Base-by-base conservation (phyloP, 352 stramenopile species). In the Pythium chondricola region DNA sequence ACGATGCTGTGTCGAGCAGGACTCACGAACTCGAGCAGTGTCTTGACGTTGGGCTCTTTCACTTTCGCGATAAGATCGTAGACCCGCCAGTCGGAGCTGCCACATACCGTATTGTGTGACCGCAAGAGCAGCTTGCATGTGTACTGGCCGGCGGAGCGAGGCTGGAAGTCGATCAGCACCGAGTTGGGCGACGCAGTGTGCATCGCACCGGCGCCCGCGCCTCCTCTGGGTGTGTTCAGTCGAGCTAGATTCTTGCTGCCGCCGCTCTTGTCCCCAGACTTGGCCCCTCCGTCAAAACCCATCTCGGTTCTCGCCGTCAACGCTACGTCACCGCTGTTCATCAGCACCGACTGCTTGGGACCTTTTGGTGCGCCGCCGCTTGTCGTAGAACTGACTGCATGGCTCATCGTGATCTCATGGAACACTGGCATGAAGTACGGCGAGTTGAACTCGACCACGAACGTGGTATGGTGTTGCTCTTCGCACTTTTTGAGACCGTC, bases 1-100 rank as follows among this genome's bases (percentile, higher is more conserved):
- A 85, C 65, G 36, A 97, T 95, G 18, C 52, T 89, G 55, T 96
- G 84, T 0, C 90, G 55, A 6, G 91, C 88, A 2, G 88, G 90
- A 0, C 84, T 80, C 3, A 74, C 76, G 43, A 97, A 97, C 29
- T 96, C 86, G 10, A 97, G 61, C 17, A 81, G 67, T 5, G 84
- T 93, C 61, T 79, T 88, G 9, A 96, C 66, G 17, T 80, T 85
- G 9, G 83, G 84, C 31, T 93, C 86, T 17, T 85, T 92, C 21
- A 96, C 87, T 48, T 82, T 94, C 0, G 67, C 80, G 0, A 92
- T 58, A 1, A 96, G 47, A 31, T 94, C 77, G 43, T 94, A 93
- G 5, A 96, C 74, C 11, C 88, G 74, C 25, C 90, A 51, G 40
- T 97, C 88, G 6, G 42, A 76, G 36, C 73, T 87, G 1, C 75